These are phyloP conservation scores for Colletotrichum sp. DNA, from an alignment of 2,329 filamentous ascomycete species.

Conservation along the genomic window DNA sequence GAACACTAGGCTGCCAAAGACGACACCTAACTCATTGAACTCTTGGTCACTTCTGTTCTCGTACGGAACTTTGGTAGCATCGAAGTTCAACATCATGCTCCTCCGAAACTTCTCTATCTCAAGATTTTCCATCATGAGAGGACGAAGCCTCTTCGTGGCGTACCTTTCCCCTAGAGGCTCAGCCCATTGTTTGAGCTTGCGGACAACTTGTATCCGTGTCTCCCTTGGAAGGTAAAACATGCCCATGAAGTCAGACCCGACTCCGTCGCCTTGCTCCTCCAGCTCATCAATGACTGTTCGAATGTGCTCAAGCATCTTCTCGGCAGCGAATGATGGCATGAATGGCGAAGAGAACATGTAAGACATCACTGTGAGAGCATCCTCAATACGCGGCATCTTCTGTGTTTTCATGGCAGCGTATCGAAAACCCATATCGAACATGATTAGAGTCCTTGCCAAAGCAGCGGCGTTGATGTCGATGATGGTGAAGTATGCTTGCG, in stretches of 20 bases:
- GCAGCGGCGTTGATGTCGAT: slow-evolving; percentile 27
- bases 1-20: not conserved
- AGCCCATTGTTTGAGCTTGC: slow-evolving; percentile 13
- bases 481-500: slow-evolving; percentile 25
- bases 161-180: slow-evolving; percentile 16
- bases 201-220: slow-evolving; percentile 12
- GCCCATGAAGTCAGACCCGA: slow-evolving; percentile 16
- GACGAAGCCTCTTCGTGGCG: not conserved
- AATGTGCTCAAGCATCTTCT: slow-evolving; percentile 23
- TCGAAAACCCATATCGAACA: slow-evolving; percentile 21
- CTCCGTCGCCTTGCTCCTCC: slow-evolving; percentile 1
- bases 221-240: not conserved
- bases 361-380: slow-evolving; percentile 21
- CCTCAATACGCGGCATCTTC: not conserved
- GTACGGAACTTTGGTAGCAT: not conserved
- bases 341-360: slow-evolving; percentile 24
- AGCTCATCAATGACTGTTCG: slow-evolving; percentile 17
- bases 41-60: not conserved
- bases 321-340: slow-evolving; percentile 22
- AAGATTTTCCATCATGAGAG: not conserved
- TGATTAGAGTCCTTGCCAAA: slow-evolving; percentile 25
- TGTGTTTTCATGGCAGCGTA: not conserved
- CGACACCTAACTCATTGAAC: not conserved
- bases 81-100: not conserved
- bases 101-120: not conserved